Conservation (phyloP, 1,284 basidiomycete genomes). For the Cryptococcus sp. region DNA sequence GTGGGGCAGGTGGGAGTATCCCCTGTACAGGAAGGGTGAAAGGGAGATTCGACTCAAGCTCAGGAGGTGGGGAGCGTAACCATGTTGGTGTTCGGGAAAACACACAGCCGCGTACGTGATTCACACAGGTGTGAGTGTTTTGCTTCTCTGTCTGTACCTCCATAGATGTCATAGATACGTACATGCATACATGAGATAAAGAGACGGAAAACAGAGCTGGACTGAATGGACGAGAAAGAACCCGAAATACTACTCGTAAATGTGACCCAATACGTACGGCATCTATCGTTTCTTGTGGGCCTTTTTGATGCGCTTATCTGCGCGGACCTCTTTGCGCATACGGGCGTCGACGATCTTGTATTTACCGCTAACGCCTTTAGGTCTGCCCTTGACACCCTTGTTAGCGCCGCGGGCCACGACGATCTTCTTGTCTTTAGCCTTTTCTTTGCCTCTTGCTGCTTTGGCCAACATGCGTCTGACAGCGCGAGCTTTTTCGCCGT, state of each 20-base stretch:
- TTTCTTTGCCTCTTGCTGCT: constrained; percentile 64
- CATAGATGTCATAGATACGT: background rate
- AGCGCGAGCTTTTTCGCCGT: constrained; percentile 90
- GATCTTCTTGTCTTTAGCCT: constrained; percentile 67
- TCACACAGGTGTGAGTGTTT: too few relatives aligned
- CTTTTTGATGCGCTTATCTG: constrained; percentile 47
- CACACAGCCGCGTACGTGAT: background rate
- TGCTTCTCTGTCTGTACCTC: too few relatives aligned
- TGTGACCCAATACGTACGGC: too few relatives aligned
- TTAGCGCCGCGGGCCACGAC: constrained; percentile 91
- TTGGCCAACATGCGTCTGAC: constrained; percentile 89
- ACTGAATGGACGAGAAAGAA: too few relatives aligned
- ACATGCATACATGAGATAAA: constrained; percentile 15
- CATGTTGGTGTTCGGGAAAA: background rate
- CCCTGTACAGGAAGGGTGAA: constrained; percentile 10
- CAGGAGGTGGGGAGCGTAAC: constrained; percentile 11
- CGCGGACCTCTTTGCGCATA: constrained; percentile 51
- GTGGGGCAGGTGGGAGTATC: constrained; percentile 27
- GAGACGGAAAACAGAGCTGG: background rate
- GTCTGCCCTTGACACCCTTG: constrained; percentile 86
- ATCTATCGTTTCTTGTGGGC: constrained; percentile 39
- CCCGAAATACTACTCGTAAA: too few relatives aligned
- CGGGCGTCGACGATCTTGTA: constrained; percentile 83
- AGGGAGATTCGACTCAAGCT: constrained; percentile 10
- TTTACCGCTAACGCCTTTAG: constrained; percentile 91